Percentiles rank a stretch among this genome's conserved stretches.
Conservation (phyloP, 23 red algal genomes). For the Cyanidioschyzon merolae region DNA sequence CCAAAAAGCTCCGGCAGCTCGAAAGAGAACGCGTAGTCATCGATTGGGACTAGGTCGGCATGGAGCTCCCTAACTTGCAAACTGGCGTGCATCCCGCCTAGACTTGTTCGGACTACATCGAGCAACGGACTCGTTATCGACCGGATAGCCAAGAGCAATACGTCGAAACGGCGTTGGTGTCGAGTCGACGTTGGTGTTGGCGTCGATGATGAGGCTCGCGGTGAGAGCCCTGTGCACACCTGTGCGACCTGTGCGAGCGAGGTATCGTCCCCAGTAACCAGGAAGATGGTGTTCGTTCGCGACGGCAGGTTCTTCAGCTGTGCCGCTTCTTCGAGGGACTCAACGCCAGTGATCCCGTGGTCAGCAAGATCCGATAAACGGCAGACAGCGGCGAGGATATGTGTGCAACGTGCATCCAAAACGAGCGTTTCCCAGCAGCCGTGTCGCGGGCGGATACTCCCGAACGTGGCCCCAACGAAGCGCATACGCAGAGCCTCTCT, state of each 20-base stretch:
- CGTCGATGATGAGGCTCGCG: neutral
- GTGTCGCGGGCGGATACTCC: neutral
- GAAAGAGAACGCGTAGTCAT: neutral
- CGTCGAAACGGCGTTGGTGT: neutral
- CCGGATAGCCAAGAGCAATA: neutral
- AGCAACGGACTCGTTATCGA: neutral
- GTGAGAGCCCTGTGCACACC: neutral
- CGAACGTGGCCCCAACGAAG: neutral
- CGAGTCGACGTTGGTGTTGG: neutral
- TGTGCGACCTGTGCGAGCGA: neutral
- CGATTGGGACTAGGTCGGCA: neutral
- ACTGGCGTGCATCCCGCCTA: neutral
- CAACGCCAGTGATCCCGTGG: neutral
- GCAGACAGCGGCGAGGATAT: conserved; percentile 11
- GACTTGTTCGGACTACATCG: neutral
- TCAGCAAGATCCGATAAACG: conserved; percentile 6
- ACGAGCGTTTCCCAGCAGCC: conserved; percentile 19
- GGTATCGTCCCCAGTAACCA: neutral
- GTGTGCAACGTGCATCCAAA: conserved; percentile 2
- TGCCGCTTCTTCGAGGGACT: conserved; percentile 6
- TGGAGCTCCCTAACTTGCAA: neutral
- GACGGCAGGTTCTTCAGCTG: neutral
- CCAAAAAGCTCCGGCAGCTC: neutral
- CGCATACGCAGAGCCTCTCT: neutral
- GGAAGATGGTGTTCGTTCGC: conserved; percentile 9